A percentile compares a stretch with the other conserved stretches of the same genome.
Conservation (phyloP, 1,139 yeast genomes). For the Kurtzmaniella quercitrusa region DNA sequence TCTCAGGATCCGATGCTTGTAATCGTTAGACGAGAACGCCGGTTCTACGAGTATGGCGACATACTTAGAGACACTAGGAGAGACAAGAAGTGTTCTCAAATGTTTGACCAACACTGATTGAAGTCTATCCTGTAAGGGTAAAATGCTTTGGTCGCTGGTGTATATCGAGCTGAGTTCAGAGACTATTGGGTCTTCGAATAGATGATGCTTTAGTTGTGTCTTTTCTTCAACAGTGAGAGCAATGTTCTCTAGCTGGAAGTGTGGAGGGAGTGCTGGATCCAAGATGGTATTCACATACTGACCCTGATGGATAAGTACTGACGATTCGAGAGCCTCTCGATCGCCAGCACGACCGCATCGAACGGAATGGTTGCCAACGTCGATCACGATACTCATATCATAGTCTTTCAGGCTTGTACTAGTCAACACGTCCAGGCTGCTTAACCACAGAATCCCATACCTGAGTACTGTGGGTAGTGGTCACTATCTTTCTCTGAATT, state of each 20-base stretch:
- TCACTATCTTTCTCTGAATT: background rate
- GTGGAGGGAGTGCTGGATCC: conserved; percentile 1
- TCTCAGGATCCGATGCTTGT: background rate
- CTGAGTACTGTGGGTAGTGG: too few relatives aligned
- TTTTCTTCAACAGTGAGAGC: conserved; percentile 2
- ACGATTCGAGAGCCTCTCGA: background rate
- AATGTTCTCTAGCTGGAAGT: conserved; percentile 2
- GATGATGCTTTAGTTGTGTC: background rate
- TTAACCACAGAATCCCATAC: too few relatives aligned
- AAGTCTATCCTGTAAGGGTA: background rate
- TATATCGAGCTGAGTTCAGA: conserved; percentile 1
- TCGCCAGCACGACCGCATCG: conserved; percentile 4
- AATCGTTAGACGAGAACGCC: background rate
- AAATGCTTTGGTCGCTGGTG: background rate
- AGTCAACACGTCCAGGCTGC: too few relatives aligned
- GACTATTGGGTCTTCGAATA: conserved; percentile 1
- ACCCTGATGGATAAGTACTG: background rate
- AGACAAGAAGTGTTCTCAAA: conserved; percentile 2
- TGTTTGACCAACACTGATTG: background rate
- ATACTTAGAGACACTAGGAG: background rate
- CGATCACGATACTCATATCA: conserved; percentile 1
- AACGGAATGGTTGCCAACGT: conserved; percentile 1
- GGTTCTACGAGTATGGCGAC: conserved; percentile 5
- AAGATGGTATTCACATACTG: background rate
- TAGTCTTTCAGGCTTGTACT: too few relatives aligned